Base-by-base conservation (phyloP, 192 early-diverging fungal species). In the Coemansia sp. region DNA sequence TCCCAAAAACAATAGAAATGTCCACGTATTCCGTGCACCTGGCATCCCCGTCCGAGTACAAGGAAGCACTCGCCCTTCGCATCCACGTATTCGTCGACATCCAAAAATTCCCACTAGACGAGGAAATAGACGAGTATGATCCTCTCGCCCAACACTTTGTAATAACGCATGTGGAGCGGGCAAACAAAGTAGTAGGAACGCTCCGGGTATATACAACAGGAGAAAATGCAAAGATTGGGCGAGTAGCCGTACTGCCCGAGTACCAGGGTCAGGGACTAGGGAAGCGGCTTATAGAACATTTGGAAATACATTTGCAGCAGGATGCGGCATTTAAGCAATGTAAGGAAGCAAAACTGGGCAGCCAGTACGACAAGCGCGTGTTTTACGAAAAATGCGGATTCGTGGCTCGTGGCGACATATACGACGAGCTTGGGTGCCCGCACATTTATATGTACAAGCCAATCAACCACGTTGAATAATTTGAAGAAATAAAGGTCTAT, bases 311-410 rank as follows among this genome's bases (percentile, higher is more conserved):
- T 37, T 46, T 68, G 21, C 62, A 52, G 4, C 15, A 17, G 3
- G 40, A 37, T 21, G 28, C 57, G 1, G 40, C 58, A 21, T 64
- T 63, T 20, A 15, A 14, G 4, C 23, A 49, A 11, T 66, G 34
- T 34, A 46, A 44, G 21, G 4, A 5, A 0, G 15, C 37, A 1
- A 66, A 72, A 38, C 62, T 78, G 4, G 71, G 76, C 14, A 78
- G 76, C 44, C 76, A 78, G 64, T 59, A 15, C 28, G 71, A 73
- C 26, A 78, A 78, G 19, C 71, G 46, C 9, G 40, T 26, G 25
- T 78, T 78, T 59, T 78, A 78, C 37, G 66, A 63, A 17, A 69
- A 56, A 36, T 72, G 71, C 25, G 76, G 76, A 3, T 78, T 69
- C 23, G 47, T 49, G 52, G 59, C 66, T 2, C 60, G 54, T 5